Evolutionary conservation across 2,329 filamentous ascomycete species (phyloP), one percentile per base, ranked within the genome.

Genomic region (Eutypella sp.): DNA sequence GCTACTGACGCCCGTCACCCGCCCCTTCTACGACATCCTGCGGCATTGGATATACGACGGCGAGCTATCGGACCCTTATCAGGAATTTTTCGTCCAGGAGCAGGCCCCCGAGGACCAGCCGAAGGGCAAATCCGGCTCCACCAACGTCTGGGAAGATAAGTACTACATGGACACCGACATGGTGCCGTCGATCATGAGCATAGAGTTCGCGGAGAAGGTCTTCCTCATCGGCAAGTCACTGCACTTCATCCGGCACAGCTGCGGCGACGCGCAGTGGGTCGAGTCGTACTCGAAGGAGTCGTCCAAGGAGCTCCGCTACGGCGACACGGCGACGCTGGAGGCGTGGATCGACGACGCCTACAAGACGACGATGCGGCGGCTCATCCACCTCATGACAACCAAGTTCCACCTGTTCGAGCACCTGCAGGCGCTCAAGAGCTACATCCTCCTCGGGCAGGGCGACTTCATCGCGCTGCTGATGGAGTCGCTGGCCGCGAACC

Each of bases 21-120:
- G 87, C 15, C 95, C 95, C 0, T 99, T 99, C 63, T 99, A 99
- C 65, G 89, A 95, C 58, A 96, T 99, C 72, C 74, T 99, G 44
- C 83, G 90, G 45, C 87, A 89, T 57, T 99, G 93, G 93, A 96
- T 99, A 42, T 99, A 99, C 61, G 92, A 99, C 59, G 93, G 93
- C 49, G 95, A 99, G 71, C 77, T 99, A 13, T 90, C 89, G n/a
- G 93, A 99, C 66, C 93, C 95, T 0, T 96, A 91, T 59, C 78
- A 83, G 46, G 93, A 99, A 61, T 99, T 99, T 67, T 97, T 99
- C 58, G 91, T 99, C 18, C 83, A 83, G 18, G 89, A 96, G 63
- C 89, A 92, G 56, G 79, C 84, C 43, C 75, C 80, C 5, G 68
- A 69, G 39, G 67, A 74, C 24, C 56, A 64, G 44, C 46, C 61